phyloP scores from a whole-genome alignment of 345 rosid species.

The Populus deltoides region DNA sequence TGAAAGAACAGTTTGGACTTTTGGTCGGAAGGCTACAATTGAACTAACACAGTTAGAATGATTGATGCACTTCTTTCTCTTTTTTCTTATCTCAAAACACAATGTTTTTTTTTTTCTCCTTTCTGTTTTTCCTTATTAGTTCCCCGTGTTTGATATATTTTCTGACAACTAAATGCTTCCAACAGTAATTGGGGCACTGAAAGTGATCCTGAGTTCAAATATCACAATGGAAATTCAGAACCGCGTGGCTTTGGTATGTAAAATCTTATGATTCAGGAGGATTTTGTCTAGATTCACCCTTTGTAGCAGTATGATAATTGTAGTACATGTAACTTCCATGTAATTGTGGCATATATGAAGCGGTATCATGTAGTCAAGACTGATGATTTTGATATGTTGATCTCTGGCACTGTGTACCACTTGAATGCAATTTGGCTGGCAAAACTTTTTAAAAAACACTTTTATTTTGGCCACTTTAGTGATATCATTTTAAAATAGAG shows the following conservation, averaged over 20 bases:
- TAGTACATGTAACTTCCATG: background rate
- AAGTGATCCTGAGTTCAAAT: constrained; percentile 81
- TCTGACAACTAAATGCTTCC: constrained; percentile 23
- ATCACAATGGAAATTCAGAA: constrained; percentile 89
- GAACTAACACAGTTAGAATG: constrained; percentile 80
- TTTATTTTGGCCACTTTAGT: background rate
- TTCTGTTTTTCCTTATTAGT: background rate
- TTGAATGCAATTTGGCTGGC: background rate
- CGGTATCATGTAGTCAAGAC: background rate
- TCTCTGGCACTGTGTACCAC: background rate
- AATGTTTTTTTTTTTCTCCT: background rate
- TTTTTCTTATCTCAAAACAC: background rate
- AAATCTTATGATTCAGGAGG: constrained; percentile 1
- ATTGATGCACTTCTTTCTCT: background rate
- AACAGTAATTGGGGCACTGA: constrained; percentile 96
- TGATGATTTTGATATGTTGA: background rate
- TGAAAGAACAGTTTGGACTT: constrained; percentile 86
- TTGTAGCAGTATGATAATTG: background rate
- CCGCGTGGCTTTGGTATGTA: constrained; percentile 86
- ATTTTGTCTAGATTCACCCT: background rate
- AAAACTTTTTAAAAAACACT: background rate
- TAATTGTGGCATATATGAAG: background rate
- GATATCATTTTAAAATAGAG: background rate
- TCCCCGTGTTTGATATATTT: background rate
- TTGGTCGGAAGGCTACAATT: constrained; percentile 70